Evolutionary conservation across 1,284 basidiomycete genomes (phyloP), one percentile per base, ranked within the genome.

Genomic region (Ganoderma resinaceum): DNA sequence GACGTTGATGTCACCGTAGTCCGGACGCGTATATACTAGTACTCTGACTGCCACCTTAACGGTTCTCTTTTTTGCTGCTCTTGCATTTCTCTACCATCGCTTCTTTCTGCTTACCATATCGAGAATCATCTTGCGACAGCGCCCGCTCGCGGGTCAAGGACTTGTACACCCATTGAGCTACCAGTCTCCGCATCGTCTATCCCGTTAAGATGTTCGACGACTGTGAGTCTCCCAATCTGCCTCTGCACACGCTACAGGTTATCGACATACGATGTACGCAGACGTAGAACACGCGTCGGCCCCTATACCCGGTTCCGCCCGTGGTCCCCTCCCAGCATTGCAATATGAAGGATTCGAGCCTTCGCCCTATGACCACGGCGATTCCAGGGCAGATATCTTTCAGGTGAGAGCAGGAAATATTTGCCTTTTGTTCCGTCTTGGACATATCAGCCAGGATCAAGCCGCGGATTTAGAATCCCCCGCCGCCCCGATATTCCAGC

Each of bases 301-400:
- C 18, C 85, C 89, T 20, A 76, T 80, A 1, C 80, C 79, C 43
- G 78, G 78, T 55, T 80, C 82, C 61, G 77, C 79, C 57, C 76
- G 80, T 2, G 80, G 81, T 59, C 85, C 87, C 1, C 79, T 89
- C 29, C 86, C 88, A 6, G 80, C 88, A 53, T 81, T 96, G 40
- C 89, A 92, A 65, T 96, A 93, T 76, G 92, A 97, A 77, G 95
- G 95, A 14, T 97, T 95, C 76, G 95, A 97, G 79, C 87, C 88
- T 29, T 89, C 89, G 31, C 86, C 89, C 4, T 86, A 86, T 72
- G 85, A 86, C 38, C 78, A 82, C 61, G 84, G 87, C 72, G 86
- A 89, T 73, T 74, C 78, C 42, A 80, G 79, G 61, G 82, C 80
- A 29, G 85, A 85, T 63, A 76, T 82, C 26, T 63, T 78, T 58